Base-by-base conservation (phyloP, 371 early-diverging fungal genomes). In the Rhizomucor pusillus region DNA sequence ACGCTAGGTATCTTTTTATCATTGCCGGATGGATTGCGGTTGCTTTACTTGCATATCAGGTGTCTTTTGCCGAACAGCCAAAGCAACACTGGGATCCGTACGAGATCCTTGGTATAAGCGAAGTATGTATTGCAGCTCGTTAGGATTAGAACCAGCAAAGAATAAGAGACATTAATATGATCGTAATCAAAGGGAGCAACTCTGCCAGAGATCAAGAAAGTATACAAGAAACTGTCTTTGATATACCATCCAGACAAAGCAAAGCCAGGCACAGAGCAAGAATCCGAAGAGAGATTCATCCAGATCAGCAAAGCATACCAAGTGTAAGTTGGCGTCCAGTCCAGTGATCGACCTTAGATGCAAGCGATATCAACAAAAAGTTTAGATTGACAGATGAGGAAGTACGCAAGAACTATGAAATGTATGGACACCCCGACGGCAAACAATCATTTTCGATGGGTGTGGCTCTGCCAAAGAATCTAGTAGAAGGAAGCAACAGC, bases 351-450 rank as follows among this genome's bases (percentile, higher is more conserved):
- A 11, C 33, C 11, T n/a, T 16, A 16, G 43, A 40, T 13, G 22
- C 40, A 22, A 56, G 14, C 49, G 50, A 7, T 48, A 20, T 22
- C 18, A 22, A 37, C 47, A n/a, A n/a, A n/a, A n/a, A n/a, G n/a
- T n/a, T n/a, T n/a, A 89, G 89, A 20, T 77, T 98, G 66, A 98
- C 98, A 3, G 91, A 98, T 67, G 92, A 92, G 10, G 93, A 86
- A 56, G 88, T 89, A 2, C 83, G 92, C 52, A 86, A 85, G 62
- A 93, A 91, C 69, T 98, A 86, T 73, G 95, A 94, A 58, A 91
- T 96, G 69, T 94, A 82, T 57, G 98, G 98, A 45, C 92, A 97
- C 67, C 97, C 98, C 14, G 98, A 98, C 69, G 98, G 98, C 23
- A 91, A 87, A 60, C 88, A 90, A 70, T 86, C 93, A n/a, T 85